Conservation (phyloP, 768 basidiomycete species). For the Psilocybe tampanensis region DNA sequence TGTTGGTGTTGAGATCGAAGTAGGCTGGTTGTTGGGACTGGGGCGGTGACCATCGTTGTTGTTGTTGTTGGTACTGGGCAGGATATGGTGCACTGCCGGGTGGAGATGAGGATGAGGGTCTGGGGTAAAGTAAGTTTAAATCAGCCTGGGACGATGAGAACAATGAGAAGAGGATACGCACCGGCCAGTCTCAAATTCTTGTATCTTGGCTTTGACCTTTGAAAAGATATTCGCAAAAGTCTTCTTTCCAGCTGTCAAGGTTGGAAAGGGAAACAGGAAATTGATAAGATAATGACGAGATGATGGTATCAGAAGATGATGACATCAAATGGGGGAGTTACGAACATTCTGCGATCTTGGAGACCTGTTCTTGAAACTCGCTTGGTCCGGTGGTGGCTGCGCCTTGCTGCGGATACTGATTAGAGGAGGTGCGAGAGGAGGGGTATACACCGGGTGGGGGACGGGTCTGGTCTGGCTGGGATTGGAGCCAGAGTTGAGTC, state of each 20-base stretch:
- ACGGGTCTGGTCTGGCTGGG: constrained; percentile 19
- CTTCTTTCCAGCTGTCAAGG: constrained; percentile 66
- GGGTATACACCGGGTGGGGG: constrained; percentile 13
- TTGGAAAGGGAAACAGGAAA: no score
- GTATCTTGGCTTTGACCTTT: constrained; percentile 83
- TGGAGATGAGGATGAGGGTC: neutral
- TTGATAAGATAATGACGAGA: no score
- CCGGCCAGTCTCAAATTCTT: constrained; percentile 70
- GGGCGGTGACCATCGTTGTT: constrained; percentile 13
- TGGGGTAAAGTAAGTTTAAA: no score
- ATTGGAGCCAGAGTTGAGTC: constrained; percentile 35
- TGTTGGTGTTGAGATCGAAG: constrained; percentile 19
- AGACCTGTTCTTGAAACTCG: constrained; percentile 77
- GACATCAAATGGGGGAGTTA: constrained; percentile 7
- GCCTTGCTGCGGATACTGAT: constrained; percentile 26
- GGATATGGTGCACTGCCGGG: neutral
- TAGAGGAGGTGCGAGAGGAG: constrained; percentile 11
- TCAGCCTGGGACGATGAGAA: no score
- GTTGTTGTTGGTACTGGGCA: constrained; percentile 7
- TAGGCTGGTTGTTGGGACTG: constrained; percentile 17
- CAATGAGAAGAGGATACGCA: constrained; percentile 17
- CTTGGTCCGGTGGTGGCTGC: constrained; percentile 41
- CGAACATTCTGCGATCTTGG: constrained; percentile 78
- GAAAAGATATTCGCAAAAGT: constrained; percentile 72
- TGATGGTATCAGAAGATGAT: neutral